Evolutionary conservation across 2,329 filamentous ascomycete species (phyloP), one percentile per base, ranked within the genome.

Genomic region (Phialemonium atrogriseum): DNA sequence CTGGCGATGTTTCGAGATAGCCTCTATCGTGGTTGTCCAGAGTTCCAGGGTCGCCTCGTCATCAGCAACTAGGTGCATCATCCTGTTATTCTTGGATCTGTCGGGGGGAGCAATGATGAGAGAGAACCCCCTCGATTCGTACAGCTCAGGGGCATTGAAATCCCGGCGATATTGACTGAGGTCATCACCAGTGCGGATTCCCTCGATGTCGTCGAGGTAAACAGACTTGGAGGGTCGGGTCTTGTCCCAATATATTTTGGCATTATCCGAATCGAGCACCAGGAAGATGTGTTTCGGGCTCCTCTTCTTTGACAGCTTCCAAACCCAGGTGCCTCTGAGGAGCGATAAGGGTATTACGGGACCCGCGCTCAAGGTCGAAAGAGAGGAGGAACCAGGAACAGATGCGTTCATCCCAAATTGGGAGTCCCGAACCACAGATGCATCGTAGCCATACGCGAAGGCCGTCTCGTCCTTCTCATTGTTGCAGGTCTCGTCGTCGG

Each of bases 161-260:
- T 95, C 88, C 47, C 89, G 78, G 24, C 85, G 81, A 52, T 94
- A 94, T 52, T 94, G 89, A 35, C 84, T 77, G 12, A 89, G 85
- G 51, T 96, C 85, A 10, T 73, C 73, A 12, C 85, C 87, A 20
- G 80, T 77, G 40, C 88, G 79, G 28, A 96, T 87, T 50, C 94
- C 87, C 49, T 84, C 82, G 48, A 98, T 89, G 53, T 96, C 87
- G 49, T 98, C 91, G 40, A 98, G 84, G 55, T 94, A 93, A 42
- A 98, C 82, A 32, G 77, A 78, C 54, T 95, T 96, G 15, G 77
- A 74, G 1, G 83, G 79, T 21, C 84, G 78, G 7, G 71, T 75
- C 27, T 77, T 73, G 55, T 94, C 84, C 89, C 89, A 96, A 16
- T 73, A 82, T 15, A 98, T 84, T 55, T 87, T 91, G 38, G 84